Evolutionary conservation across 805 yeast species (phyloP), one percentile per base, ranked within the genome.

Genomic region (Nakazawaea sp.): DNA sequence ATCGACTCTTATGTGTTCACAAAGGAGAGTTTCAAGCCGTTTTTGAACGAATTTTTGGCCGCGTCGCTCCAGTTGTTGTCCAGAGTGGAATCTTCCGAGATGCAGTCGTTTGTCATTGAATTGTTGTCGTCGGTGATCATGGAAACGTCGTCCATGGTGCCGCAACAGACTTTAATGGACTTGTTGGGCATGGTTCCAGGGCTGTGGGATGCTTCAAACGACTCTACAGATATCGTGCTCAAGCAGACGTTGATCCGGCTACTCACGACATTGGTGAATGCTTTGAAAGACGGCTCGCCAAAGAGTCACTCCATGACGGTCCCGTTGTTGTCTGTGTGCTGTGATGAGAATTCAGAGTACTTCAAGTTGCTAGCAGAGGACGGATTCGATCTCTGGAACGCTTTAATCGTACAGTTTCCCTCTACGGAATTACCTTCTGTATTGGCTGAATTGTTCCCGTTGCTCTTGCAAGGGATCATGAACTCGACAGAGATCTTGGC

Each of bases 1-100:
- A 65, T 90, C 23, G 89, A 86, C 43, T 96, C 88, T 49, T 86
- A 94, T 85, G 89, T 84, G 43, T 89, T 90, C 55, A 68, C 76
- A 27, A 80, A 84, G 42, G 63, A 60, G 12, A 76, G 65, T 21
- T 86, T 92, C 49, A 59, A 71, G 44, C 86, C 90, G 1, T 88
- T 61, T 50, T 61, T 83, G 37, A 68, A 72, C 20, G 65, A 64
- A 1, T 70, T 72, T 28, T 68, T 83, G 9, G 47, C 58, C 2
- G 54, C 68, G n/a, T 52, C 78, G 11, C 53, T 87, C 23, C 55
- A 56, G 7, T 50, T 83, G 15, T 51, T 87, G 27, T 59, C 65
- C 6, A 61, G 62, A 5, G 66, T 81, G 40, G 64, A 68, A 18
- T 58, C 75, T 33, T 73, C 89, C 0, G 97, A 89, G 49, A 77